Conservation (phyloP, 139 green algal species). For the Yamagishiella unicocca region DNA sequence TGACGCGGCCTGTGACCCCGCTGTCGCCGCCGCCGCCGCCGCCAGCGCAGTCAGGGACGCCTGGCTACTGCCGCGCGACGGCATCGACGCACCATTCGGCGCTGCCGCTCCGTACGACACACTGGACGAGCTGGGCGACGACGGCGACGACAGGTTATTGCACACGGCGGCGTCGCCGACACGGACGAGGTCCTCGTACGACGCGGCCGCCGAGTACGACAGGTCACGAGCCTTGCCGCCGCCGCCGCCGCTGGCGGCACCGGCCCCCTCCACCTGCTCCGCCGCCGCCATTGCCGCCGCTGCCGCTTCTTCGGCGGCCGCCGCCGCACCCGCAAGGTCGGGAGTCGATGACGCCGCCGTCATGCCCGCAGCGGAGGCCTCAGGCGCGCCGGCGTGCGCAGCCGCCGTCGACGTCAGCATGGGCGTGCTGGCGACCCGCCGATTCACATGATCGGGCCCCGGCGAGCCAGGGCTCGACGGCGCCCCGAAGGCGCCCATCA, state of each 20-base stretch:
- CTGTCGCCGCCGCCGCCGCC: not conserved
- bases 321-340: too few relatives aligned
- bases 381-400: not conserved
- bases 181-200: too few relatives aligned
- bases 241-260: not conserved
- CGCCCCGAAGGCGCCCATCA: not conserved
- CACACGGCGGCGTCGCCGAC: not conserved
- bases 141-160: not conserved
- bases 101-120: constrained; percentile 1
- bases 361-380: too few relatives aligned
- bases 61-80: constrained; percentile 4
- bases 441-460: too few relatives aligned
- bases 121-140: not conserved
- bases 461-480: not conserved
- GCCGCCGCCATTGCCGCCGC: not conserved
- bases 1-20: not conserved
- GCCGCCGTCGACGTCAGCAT: not conserved
- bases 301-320: not conserved
- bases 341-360: too few relatives aligned
- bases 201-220: not conserved
- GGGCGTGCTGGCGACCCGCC: constrained; percentile 3
- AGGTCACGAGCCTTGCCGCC: not conserved
- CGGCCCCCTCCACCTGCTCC: not conserved
- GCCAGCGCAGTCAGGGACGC: not conserved
- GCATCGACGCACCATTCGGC: not conserved